Conservation (phyloP, 1,139 yeast genomes). For the Candida smagusa region DNA sequence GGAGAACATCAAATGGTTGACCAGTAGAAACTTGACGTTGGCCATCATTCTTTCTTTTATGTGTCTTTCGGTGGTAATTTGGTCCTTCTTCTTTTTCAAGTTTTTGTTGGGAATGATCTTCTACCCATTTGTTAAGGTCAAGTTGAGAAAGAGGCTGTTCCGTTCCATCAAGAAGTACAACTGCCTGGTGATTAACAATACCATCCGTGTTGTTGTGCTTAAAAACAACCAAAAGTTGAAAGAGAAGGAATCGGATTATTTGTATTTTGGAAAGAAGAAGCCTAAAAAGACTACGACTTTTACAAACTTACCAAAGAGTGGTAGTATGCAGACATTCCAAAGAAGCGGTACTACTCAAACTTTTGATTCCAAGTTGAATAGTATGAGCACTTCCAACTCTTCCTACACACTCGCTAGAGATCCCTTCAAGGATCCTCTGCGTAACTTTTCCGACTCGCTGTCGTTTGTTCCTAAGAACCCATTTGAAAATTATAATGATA, state of each 20-base stretch:
- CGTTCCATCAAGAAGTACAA: slow-evolving; percentile 55
- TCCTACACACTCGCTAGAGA: not conserved
- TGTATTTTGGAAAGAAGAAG: slow-evolving; percentile 6
- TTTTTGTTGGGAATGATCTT: slow-evolving; percentile 56
- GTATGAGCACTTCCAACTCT: not conserved
- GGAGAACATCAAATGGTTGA: slow-evolving; percentile 54
- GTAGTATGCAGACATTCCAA: not conserved
- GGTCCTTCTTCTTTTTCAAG: slow-evolving; percentile 65
- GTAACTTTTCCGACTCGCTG: not conserved
- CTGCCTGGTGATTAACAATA: slow-evolving; percentile 51
- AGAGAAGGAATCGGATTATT: slow-evolving; percentile 5
- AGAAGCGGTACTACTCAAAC: not conserved
- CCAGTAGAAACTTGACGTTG: slow-evolving; percentile 56
- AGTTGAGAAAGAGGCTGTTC: slow-evolving; percentile 34
- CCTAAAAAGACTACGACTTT: slow-evolving; percentile 3
- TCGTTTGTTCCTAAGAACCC: slow-evolving; percentile 1
- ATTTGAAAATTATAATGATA: slow-evolving; percentile 3
- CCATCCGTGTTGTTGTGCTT: slow-evolving; percentile 50
- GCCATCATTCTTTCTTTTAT: slow-evolving; percentile 72
- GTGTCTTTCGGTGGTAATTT: slow-evolving; percentile 72
- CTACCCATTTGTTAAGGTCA: slow-evolving; percentile 53
- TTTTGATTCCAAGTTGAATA: not conserved
- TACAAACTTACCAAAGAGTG: not conserved
- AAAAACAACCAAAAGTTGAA: slow-evolving; percentile 14
- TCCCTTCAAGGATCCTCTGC: slow-evolving; percentile 4